Percentiles rank a stretch among this genome's conserved stretches.
phyloP scores from a whole-genome alignment of 2,329 filamentous ascomycete genomes.

The Stagonosporopsis chrysanthemi region DNA sequence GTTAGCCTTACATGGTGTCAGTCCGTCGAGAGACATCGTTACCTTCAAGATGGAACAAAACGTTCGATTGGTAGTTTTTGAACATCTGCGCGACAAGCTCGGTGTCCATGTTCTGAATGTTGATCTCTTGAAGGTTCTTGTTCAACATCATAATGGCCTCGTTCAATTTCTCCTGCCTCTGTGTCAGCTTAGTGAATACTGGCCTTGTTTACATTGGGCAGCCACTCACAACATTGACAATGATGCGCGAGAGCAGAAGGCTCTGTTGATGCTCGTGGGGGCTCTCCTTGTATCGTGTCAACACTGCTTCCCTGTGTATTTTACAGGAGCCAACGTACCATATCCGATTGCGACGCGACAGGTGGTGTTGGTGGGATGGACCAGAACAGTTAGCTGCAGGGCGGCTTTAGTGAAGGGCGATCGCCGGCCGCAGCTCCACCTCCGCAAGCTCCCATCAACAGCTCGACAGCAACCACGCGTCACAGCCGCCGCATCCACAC shows the following conservation, averaged over 20 bases:
- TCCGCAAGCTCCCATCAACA: slow-evolving; percentile 27
- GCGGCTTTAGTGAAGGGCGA: slow-evolving; percentile 23
- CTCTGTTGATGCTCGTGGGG: slow-evolving; percentile 98
- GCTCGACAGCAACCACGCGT: slow-evolving; percentile 9
- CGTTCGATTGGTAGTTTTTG: slow-evolving; percentile 99
- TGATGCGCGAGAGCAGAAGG: slow-evolving; percentile 89
- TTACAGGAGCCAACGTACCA: slow-evolving; percentile 32
- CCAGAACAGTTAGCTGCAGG: slow-evolving; percentile 39
- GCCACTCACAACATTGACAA: slow-evolving; percentile 89
- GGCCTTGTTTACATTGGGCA: not conserved
- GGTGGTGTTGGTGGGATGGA: slow-evolving; percentile 34
- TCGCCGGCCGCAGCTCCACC: slow-evolving; percentile 28
- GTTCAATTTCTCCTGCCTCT: slow-evolving; percentile 89
- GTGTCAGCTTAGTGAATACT: slow-evolving; percentile 12
- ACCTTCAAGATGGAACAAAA: slow-evolving; percentile 97
- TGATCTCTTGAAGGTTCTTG: slow-evolving; percentile 93
- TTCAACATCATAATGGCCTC: slow-evolving; percentile 93
- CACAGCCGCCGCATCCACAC: not conserved
- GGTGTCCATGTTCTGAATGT: slow-evolving; percentile 98
- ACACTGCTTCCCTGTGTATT: not conserved
- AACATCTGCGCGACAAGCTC: slow-evolving; percentile 99
- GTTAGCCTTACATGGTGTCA: slow-evolving; percentile 2
- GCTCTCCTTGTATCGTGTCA: slow-evolving; percentile 70
- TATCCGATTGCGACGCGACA: slow-evolving; percentile 29
- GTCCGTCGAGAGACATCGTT: slow-evolving; percentile 27